A percentile compares a stretch with the other conserved stretches of the same genome.
Evolutionary conservation across 495 filamentous ascomycete species (phyloP).

Genomic region (Aspergillus sparsus): DNA sequence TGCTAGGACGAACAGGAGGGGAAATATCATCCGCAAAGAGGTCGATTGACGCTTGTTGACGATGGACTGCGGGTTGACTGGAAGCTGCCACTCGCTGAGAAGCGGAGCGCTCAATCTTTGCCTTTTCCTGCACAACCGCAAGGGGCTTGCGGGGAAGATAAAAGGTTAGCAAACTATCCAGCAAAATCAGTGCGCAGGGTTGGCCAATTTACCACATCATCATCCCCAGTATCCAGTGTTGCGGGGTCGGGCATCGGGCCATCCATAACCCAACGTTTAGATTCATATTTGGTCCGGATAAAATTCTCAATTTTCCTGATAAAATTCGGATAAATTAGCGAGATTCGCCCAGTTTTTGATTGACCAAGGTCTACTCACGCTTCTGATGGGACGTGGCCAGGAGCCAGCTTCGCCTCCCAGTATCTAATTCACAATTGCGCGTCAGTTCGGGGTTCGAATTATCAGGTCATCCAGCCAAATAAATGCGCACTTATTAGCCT

Average conservation of each 20-base stretch:
- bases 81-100: conserved; percentile 51
- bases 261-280: conserved; percentile 98
- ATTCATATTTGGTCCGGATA: conserved; percentile 97
- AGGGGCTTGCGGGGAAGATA: conserved; percentile 53
- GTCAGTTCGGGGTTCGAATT: too few species aligned
- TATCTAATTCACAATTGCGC: conserved; percentile 52
- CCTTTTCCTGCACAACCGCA: conserved; percentile 72
- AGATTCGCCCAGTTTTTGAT: conserved; percentile 11
- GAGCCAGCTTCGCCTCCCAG: conserved; percentile 93
- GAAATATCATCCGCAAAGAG: conserved; percentile 64
- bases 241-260: conserved; percentile 89
- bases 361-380: conserved; percentile 53
- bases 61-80: conserved; percentile 42
- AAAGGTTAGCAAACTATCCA: conserved; percentile 26
- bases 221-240: conserved; percentile 77
- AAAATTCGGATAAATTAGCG: conserved; percentile 7
- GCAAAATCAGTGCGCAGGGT: not conserved
- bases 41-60: conserved; percentile 54
- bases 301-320: conserved; percentile 95
- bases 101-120: conserved; percentile 62
- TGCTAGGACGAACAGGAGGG: conserved; percentile 64
- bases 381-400: conserved; percentile 94
- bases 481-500: conserved; percentile 79
- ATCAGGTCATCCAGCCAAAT: too few species aligned
- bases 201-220: conserved; percentile 67